Evolutionary conservation across 2,329 filamentous ascomycete species (phyloP).

Genomic region (Alternaria viburni): DNA sequence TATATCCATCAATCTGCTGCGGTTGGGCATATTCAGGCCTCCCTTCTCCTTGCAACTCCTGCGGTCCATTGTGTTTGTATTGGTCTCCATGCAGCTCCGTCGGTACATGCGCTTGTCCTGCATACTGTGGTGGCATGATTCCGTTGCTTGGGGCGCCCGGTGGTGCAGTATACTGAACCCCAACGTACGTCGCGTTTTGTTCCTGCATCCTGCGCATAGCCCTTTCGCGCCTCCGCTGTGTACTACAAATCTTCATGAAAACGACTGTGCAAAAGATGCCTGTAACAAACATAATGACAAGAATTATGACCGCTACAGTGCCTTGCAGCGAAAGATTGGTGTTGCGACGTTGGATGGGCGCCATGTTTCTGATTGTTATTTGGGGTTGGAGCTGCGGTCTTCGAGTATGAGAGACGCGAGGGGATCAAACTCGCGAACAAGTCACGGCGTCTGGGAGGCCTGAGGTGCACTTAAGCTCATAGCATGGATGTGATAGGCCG

Average conservation of each 20-base stretch:
- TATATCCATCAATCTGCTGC: conserved; percentile 17
- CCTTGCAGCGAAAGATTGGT: neutral
- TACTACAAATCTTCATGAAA: conserved; percentile 13
- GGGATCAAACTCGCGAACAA: neutral
- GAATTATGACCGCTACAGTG: neutral
- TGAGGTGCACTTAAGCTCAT: neutral
- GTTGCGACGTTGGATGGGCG: conserved; percentile 11
- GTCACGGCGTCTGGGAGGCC: neutral
- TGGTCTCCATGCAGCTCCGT: neutral
- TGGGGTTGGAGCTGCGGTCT: neutral
- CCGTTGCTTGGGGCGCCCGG: neutral
- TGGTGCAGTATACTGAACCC: neutral
- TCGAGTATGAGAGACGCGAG: neutral
- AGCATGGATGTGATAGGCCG: neutral
- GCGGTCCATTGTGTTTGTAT: conserved; percentile 2
- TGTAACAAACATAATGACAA: neutral
- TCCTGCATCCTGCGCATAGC: conserved; percentile 13
- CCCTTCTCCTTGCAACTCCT: conserved; percentile 14
- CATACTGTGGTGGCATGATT: neutral
- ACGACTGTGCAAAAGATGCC: conserved; percentile 10
- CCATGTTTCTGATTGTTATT: conserved; percentile 4
- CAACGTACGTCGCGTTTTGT: conserved; percentile 5
- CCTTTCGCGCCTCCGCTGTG: conserved; percentile 12
- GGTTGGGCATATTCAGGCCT: neutral
- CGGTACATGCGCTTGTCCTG: neutral